These are phyloP conservation scores for Geoglossum cookeanum DNA, from an alignment of 2,329 filamentous ascomycete genomes.

Conservation along the genomic window DNA sequence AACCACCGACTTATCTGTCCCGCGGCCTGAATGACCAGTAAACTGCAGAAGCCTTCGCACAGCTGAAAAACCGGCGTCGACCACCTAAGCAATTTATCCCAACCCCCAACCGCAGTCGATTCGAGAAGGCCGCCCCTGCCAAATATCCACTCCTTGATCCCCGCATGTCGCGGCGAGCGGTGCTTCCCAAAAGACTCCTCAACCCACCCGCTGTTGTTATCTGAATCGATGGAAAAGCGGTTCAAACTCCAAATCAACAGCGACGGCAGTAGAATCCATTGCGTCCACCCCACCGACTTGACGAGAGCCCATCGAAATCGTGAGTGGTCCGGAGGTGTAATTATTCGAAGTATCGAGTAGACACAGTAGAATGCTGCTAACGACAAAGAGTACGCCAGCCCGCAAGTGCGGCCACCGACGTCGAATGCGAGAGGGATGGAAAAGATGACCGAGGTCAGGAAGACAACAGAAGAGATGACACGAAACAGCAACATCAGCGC, in stretches of 20 bases:
- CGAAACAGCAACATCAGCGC: conserved; percentile 67
- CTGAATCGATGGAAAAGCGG: conserved; percentile 84
- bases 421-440: conserved; percentile 96
- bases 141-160: conserved; percentile 68
- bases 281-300: conserved; percentile 50
- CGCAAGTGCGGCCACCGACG: conserved; percentile 86
- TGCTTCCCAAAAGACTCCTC: conserved; percentile 55
- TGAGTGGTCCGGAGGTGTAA: conserved; percentile 64
- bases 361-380: conserved; percentile 81
- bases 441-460: conserved; percentile 81
- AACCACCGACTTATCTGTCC: conserved; percentile 91
- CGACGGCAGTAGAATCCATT: conserved; percentile 71
- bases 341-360: conserved; percentile 62
- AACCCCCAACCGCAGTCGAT: conserved; percentile 59
- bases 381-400: conserved; percentile 79
- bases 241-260: conserved; percentile 90
- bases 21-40: conserved; percentile 85
- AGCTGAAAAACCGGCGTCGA: conserved; percentile 90
- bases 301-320: conserved; percentile 54
- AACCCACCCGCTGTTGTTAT: conserved; percentile 53
- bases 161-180: conserved; percentile 36
- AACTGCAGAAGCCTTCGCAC: conserved; percentile 86
- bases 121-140: conserved; percentile 71
- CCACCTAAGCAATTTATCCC: conserved; percentile 77
- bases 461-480: conserved; percentile 60